These are phyloP conservation scores for Pyrus bretschneideri DNA, from an alignment of 306 rosid genomes.

Conservation along the genomic window DNA sequence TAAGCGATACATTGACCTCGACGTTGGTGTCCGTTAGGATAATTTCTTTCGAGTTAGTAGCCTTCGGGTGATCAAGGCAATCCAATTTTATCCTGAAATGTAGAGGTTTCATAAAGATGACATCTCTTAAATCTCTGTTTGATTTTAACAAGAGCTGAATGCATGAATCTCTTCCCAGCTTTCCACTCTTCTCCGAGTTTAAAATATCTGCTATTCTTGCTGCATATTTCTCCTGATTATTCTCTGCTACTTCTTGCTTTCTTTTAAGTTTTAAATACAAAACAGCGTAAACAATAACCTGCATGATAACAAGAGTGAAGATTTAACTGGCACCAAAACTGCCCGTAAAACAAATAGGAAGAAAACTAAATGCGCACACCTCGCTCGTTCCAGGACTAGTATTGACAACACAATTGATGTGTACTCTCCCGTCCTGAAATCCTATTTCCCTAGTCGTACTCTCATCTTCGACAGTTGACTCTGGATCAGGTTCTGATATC, in stretches of 20 bases:
- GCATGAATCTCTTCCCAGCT: slow-evolving; percentile 47
- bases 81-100: slow-evolving; percentile 63
- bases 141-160: slow-evolving; percentile 42
- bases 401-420: slow-evolving; percentile 37
- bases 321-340: neutral
- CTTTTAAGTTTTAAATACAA: slow-evolving; percentile 53
- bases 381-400: slow-evolving; percentile 92
- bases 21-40: slow-evolving; percentile 54
- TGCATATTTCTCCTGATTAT: slow-evolving; percentile 44
- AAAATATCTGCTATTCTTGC: slow-evolving; percentile 52
- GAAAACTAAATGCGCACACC: slow-evolving; percentile 35
- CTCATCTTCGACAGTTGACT: slow-evolving; percentile 30
- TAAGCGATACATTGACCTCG: slow-evolving; percentile 49
- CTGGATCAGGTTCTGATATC: slow-evolving; percentile 37
- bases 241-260: slow-evolving; percentile 21
- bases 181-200: slow-evolving; percentile 35
- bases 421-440: slow-evolving; percentile 34
- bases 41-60: slow-evolving; percentile 52
- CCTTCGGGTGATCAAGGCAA: slow-evolving; percentile 59
- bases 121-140: slow-evolving; percentile 59
- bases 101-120: slow-evolving; percentile 58
- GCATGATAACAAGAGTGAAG: slow-evolving; percentile 13
- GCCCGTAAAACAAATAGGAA: neutral
- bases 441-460: slow-evolving; percentile 17
- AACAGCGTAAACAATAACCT: slow-evolving; percentile 60